Evolutionary conservation across 1,139 yeast species (phyloP).

Genomic region (Geotrichum citri-aurantii): DNA sequence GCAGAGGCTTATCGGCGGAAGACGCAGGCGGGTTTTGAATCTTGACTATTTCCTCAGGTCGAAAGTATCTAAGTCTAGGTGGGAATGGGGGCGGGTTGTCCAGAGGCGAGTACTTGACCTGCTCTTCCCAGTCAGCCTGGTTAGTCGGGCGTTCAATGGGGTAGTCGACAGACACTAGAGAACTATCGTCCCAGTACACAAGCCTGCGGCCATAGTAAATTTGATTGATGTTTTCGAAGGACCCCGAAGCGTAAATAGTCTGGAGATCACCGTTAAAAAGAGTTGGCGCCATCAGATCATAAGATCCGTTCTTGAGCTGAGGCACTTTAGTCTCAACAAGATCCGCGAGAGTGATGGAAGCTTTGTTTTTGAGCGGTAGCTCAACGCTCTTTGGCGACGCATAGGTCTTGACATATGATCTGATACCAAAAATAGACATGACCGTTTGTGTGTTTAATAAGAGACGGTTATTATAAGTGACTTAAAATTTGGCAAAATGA

Average conservation of each 20-base stretch:
- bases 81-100: slow-evolving; percentile 71
- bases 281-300: slow-evolving; percentile 43
- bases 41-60: slow-evolving; percentile 44
- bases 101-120: slow-evolving; percentile 51
- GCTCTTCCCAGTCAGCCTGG: slow-evolving; percentile 45
- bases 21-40: slow-evolving; percentile 31
- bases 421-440: slow-evolving; percentile 15
- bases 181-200: slow-evolving; percentile 54
- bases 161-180: slow-evolving; percentile 74
- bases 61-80: slow-evolving; percentile 69
- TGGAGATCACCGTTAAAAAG: slow-evolving; percentile 72
- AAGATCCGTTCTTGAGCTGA: slow-evolving; percentile 39
- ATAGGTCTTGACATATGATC: slow-evolving; percentile 15
- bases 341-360: slow-evolving; percentile 36
- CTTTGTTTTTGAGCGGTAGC: slow-evolving; percentile 33
- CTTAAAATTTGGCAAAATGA: not conserved
- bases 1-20: slow-evolving; percentile 48
- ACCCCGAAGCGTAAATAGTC: slow-evolving; percentile 58
- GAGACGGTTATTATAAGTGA: too few species aligned
- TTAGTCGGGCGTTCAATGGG: slow-evolving; percentile 49
- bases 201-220: slow-evolving; percentile 76
- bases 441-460: too few species aligned
- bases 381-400: slow-evolving; percentile 30
- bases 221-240: slow-evolving; percentile 47
- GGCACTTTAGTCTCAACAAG: slow-evolving; percentile 44